Evolutionary conservation across 2,329 filamentous ascomycete genomes (phyloP), one percentile per base, ranked within the genome.

Genomic region (Ophiocordyceps camponoti-floridani): DNA sequence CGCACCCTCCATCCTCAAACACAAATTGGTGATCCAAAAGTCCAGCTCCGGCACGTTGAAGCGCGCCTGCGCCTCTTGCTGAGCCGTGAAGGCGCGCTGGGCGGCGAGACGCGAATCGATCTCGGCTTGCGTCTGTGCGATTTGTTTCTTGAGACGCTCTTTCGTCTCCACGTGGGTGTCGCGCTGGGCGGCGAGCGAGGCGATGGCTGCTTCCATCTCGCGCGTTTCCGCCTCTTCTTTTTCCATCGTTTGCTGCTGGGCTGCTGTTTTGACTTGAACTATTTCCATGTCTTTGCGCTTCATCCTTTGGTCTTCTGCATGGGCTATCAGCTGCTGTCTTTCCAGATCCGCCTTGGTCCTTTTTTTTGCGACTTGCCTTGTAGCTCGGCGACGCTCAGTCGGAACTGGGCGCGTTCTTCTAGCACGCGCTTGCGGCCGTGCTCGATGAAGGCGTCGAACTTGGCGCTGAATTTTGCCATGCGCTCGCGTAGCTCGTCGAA

Each of bases 401-500:
- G 83, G 58, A 95, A 98, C 49, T 93, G 82, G 57, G 95, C 96
- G 57, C 87, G 78, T 67, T 96, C 88, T 56, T 95, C 87, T 8
- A 96, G 62, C 0, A 96, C 85, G 44, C 84, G 77, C 62, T 93
- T 93, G 43, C 89, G 75, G 0, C 88, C 87, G 50, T 84, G 79
- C 57, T 94, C 89, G 50, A 98, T 95, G 54, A 95, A 96, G 0
- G 80, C 79, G 58, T 98, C 91, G 54, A 98, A 98, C 53, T 78
- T 82, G 9, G 77, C 73, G 0, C 84, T 95, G 60, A 98, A 98
- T 50, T 84, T 85, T 45, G 81, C 75, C 91, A 98, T 96, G 63
- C 87, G 84, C 56, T 89, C 86, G 63, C 89, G 88, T 58, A 98
- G 66, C 53, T 95, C 86, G 54, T 96, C 88, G 62, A 96, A 96